Conservation (phyloP, 495 filamentous ascomycete species). For the Penicillium coprophilum region DNA sequence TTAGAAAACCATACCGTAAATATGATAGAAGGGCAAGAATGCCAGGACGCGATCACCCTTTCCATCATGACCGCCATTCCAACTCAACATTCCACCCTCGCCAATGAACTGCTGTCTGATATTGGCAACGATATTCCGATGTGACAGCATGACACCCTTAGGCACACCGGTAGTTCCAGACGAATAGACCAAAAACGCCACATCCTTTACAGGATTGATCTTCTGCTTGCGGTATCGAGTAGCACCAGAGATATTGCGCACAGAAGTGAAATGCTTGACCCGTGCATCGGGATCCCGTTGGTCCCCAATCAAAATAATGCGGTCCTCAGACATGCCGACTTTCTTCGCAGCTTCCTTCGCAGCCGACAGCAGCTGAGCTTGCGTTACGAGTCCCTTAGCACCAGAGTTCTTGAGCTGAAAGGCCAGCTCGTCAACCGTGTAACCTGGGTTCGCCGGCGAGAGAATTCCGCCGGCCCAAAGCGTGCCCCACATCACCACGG, state of each 20-base stretch:
- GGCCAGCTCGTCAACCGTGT: slow-evolving; percentile 81
- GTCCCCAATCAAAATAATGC: slow-evolving; percentile 79
- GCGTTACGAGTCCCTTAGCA: slow-evolving; percentile 76
- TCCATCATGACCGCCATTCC: slow-evolving; percentile 59
- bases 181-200: slow-evolving; percentile 74
- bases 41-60: slow-evolving; percentile 71
- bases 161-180: slow-evolving; percentile 90
- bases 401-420: slow-evolving; percentile 82
- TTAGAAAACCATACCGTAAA: slow-evolving; percentile 61
- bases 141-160: slow-evolving; percentile 90
- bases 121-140: slow-evolving; percentile 80
- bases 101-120: slow-evolving; percentile 53
- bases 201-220: slow-evolving; percentile 46
- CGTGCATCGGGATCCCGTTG: slow-evolving; percentile 56
- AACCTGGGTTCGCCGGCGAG: slow-evolving; percentile 84
- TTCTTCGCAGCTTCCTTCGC: slow-evolving; percentile 65
- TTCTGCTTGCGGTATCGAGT: slow-evolving; percentile 47
- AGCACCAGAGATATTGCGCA: slow-evolving; percentile 58
- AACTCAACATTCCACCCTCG: slow-evolving; percentile 60
- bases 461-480: slow-evolving; percentile 82
- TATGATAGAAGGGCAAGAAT: slow-evolving; percentile 92
- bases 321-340: slow-evolving; percentile 60
- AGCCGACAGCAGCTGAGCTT: slow-evolving; percentile 57
- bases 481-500: slow-evolving; percentile 70
- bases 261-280: slow-evolving; percentile 75